Conservation (phyloP, 345 rosid species). For the Salix exigua region DNA sequence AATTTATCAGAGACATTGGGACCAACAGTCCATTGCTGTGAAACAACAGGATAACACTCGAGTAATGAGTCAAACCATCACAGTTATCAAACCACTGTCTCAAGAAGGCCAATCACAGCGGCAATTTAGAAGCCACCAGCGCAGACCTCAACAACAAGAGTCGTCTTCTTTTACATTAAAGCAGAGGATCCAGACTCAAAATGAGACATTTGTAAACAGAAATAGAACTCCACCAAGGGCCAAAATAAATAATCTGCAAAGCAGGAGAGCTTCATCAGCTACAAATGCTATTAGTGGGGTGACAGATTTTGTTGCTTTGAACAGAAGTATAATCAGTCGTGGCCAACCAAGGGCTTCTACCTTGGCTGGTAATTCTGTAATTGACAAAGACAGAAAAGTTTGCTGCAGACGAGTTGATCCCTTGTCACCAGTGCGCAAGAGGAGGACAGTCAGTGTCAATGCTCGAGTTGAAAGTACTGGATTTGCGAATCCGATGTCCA, state of each 20-base stretch:
- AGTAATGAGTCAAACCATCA: slow-evolving; percentile 11
- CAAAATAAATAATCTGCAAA: slow-evolving; percentile 32
- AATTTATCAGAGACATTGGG: slow-evolving; percentile 31
- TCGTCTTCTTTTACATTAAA: slow-evolving; percentile 18
- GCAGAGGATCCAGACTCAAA: slow-evolving; percentile 28
- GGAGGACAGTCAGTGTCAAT: slow-evolving; percentile 42
- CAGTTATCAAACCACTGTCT: slow-evolving; percentile 26
- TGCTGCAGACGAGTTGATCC: slow-evolving; percentile 39
- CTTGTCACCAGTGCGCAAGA: slow-evolving; percentile 48
- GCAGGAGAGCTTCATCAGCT: slow-evolving; percentile 41
- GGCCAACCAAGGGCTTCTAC: slow-evolving; percentile 34
- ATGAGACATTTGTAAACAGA: slow-evolving; percentile 31
- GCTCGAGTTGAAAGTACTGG: slow-evolving; percentile 38
- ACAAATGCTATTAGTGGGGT: slow-evolving; percentile 33
- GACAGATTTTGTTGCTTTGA: slow-evolving; percentile 61
- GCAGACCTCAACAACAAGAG: slow-evolving; percentile 45
- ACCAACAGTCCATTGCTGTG: slow-evolving; percentile 18
- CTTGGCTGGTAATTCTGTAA: slow-evolving; percentile 31
- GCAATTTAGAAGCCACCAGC: slow-evolving; percentile 23
- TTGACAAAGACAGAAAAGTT: slow-evolving; percentile 34
- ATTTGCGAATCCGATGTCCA: slow-evolving; percentile 26
- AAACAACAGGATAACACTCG: slow-evolving; percentile 15
- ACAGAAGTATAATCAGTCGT: slow-evolving; percentile 48
- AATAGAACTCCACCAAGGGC: slow-evolving; percentile 35
- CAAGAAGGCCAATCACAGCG: slow-evolving; percentile 23